Evolutionary conservation across 495 filamentous ascomycete species (phyloP), one percentile per base, ranked within the genome.

Genomic region (Oleoguttula mirabilis): DNA sequence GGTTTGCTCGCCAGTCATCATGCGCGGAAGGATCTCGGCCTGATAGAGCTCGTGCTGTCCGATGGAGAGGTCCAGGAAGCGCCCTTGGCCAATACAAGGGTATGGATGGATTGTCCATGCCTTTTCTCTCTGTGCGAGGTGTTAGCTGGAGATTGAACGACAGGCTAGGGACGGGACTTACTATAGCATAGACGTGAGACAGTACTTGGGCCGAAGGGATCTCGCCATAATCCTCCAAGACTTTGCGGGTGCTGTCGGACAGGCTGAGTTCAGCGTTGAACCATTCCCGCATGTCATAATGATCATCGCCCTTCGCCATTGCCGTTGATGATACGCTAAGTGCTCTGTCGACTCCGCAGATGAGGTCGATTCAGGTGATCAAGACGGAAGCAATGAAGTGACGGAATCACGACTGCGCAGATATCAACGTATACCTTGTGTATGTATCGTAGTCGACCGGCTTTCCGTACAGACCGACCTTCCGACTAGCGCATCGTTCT

Each of bases 61-160:
- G 19, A 54, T 47, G 39, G 31, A 25, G 34, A 57, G 36, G 12
- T 57, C 30, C 3, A 57, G 47, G 38, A 57, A 57, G 16, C 44
- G 41, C 15, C 34, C 41, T 23, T 39, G 25, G n/a, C 54, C 54
- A 12, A 57, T 57, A 40, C 54, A 57, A 0, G 54, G 51, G 24
- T 52, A 55, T 4, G 48, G 44, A 32, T 33, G 33, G 35, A 50
- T 39, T 0, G 37, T 21, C 38, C 39, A 55, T 2, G 47, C 52
- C 32, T 43, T 43, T 2, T 51, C 39, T 17, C 52, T 21, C 52
- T 55, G 36, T 5, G 21, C n/a, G 17, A 34, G 8, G n/a, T 8
- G 28, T 45, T 10, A 28, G n/a, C 25, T n/a, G n/a, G n/a, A 28
- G 25, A n/a, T 28, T n/a, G 25, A n/a, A 7, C 25, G 7, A n/a